Percentiles rank a stretch among this genome's conserved stretches.
phyloP scores from a whole-genome alignment of 805 yeast species.

The Saturnispora diversa region DNA sequence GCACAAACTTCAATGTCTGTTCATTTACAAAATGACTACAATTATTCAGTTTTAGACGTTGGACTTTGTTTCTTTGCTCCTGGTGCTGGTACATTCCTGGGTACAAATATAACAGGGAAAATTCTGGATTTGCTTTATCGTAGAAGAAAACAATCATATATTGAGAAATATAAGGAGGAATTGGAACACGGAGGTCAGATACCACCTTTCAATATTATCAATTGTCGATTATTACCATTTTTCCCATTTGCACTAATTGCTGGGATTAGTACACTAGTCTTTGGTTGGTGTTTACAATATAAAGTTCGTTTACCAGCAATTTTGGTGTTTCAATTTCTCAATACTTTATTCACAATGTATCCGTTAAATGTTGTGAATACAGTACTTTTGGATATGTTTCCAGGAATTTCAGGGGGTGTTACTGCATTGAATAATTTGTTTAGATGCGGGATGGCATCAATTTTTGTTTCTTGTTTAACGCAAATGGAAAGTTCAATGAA shows the following conservation, averaged over 20 bases:
- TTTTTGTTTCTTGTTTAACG: slow-evolving; percentile 56
- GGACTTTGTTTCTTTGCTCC: slow-evolving; percentile 71
- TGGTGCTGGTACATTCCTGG: slow-evolving; percentile 57
- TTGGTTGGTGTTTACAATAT: slow-evolving; percentile 66
- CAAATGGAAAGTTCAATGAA: slow-evolving; percentile 49
- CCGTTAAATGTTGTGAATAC: slow-evolving; percentile 52
- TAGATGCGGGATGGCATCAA: slow-evolving; percentile 64
- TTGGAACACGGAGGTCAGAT: slow-evolving; percentile 1
- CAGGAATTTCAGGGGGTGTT: slow-evolving; percentile 60
- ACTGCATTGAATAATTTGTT: slow-evolving; percentile 62
- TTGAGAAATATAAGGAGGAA: slow-evolving; percentile 15
- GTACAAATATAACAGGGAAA: slow-evolving; percentile 53
- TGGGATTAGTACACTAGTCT: slow-evolving; percentile 34
- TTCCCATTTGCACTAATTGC: slow-evolving; percentile 24
- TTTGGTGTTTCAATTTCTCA: slow-evolving; percentile 46
- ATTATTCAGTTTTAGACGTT: slow-evolving; percentile 44
- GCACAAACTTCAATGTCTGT: slow-evolving; percentile 59
- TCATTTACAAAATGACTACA: slow-evolving; percentile 41
- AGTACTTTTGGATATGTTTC: slow-evolving; percentile 63
- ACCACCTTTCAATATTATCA: slow-evolving; percentile 7
- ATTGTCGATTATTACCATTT: slow-evolving; percentile 1
- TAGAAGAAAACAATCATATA: slow-evolving; percentile 27
- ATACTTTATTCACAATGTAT: slow-evolving; percentile 49
- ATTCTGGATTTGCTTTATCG: slow-evolving; percentile 46
- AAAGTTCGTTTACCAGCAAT: slow-evolving; percentile 44